Conservation (phyloP, 441 rosid species). For the Melastoma candidum region DNA sequence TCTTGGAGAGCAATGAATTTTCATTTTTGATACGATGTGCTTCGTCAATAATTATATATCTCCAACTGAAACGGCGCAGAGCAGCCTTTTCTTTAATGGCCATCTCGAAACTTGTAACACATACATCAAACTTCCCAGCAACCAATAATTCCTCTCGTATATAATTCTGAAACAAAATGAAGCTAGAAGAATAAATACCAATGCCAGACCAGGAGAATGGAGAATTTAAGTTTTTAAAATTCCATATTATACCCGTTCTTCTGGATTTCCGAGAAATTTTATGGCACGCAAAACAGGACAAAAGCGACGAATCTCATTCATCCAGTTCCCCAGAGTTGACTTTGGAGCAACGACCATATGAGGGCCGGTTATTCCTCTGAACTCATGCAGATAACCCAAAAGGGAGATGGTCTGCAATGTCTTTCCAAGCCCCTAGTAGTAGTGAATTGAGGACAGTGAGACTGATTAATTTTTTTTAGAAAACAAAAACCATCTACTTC, state of each 20-base stretch:
- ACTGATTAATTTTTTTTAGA: no score
- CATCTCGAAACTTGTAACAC: constrained; percentile 99
- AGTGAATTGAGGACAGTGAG: no score
- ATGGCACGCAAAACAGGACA: constrained; percentile 87
- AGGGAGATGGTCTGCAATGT: constrained; percentile 98
- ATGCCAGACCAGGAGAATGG: no score
- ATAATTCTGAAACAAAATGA: constrained; percentile 49
- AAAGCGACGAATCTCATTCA: constrained; percentile 98
- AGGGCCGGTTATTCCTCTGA: constrained; percentile 92
- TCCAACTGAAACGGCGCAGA: constrained; percentile 96
- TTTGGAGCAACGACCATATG: constrained; percentile 99
- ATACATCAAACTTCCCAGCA: constrained; percentile 98
- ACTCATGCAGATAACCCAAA: constrained; percentile 90
- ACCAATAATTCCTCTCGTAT: constrained; percentile 85
- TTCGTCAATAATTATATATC: constrained; percentile 94
- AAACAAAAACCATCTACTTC: no score
- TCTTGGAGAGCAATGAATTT: constrained; percentile 94
- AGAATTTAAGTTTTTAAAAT: no score
- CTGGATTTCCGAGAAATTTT: constrained; percentile 98
- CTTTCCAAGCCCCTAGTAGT: constrained; percentile 86
- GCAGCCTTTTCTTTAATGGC: constrained; percentile 95
- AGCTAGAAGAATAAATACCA: neutral
- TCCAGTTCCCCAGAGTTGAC: constrained; percentile 99
- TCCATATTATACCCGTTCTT: constrained; percentile 61
- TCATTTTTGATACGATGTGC: constrained; percentile 99